Evolutionary conservation across 2,329 filamentous ascomycete species (phyloP).

Genomic region (Hypoxylon sp.): DNA sequence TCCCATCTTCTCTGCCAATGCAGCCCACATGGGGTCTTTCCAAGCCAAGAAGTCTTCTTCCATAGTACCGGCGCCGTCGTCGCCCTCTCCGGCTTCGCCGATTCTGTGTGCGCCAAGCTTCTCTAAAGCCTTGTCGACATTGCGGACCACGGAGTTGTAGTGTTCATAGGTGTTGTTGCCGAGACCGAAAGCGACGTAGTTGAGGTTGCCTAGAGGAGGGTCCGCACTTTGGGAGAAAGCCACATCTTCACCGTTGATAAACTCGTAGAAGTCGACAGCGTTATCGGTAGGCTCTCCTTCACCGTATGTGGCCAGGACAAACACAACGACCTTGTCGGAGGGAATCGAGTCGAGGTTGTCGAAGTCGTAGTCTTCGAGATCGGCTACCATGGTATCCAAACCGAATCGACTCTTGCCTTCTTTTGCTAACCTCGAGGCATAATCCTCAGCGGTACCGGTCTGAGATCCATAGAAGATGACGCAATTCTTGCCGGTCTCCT

Average conservation of each 20-base stretch:
- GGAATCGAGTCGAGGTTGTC: conserved; percentile 91
- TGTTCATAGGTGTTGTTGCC: conserved; percentile 99
- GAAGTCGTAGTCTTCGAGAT: conserved; percentile 97
- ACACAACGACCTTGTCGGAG: conserved; percentile 90
- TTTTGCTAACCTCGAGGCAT: conserved; percentile 94
- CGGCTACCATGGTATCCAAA: conserved; percentile 96
- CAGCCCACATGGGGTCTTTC: conserved; percentile 99
- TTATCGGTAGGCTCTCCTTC: conserved; percentile 99
- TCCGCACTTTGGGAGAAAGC: conserved; percentile 80
- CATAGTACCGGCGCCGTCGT: conserved; percentile 98
- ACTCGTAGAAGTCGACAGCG: conserved; percentile 98
- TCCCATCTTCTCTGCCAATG: conserved; percentile 81
- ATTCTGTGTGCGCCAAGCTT: conserved; percentile 86
- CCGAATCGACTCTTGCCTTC: conserved; percentile 97
- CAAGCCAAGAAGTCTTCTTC: conserved; percentile 98
- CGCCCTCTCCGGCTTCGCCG: conserved; percentile 89
- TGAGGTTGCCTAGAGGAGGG: conserved; percentile 80
- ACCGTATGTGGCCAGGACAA: conserved; percentile 95
- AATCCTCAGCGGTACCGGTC: conserved; percentile 97
- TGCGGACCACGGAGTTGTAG: conserved; percentile 98
- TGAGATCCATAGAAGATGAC: conserved; percentile 99
- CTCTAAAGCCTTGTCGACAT: conserved; percentile 81
- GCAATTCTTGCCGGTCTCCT: conserved; percentile 95
- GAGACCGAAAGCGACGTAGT: conserved; percentile 93
- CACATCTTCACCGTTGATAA: conserved; percentile 82